Evolutionary conservation across 192 early-diverging fungal genomes (phyloP).

Genomic region (Umbelopsis sp.): DNA sequence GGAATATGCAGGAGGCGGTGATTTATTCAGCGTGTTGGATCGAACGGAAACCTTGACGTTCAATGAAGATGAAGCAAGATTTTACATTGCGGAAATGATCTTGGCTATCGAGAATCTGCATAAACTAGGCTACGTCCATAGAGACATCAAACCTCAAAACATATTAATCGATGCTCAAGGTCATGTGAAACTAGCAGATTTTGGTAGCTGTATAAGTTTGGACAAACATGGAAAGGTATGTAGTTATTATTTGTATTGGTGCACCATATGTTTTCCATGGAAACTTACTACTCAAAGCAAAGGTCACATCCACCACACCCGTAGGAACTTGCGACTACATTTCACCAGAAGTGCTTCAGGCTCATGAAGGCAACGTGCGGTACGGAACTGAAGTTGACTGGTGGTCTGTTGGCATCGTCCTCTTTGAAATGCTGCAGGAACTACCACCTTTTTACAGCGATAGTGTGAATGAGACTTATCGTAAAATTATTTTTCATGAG

Average conservation of each 20-base stretch:
- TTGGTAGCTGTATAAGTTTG: slow-evolving; percentile 75
- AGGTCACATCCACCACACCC: slow-evolving; percentile 64
- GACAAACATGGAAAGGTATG: slow-evolving; percentile 42
- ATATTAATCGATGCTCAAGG: slow-evolving; percentile 60
- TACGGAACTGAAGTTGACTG: slow-evolving; percentile 86
- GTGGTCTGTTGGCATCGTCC: slow-evolving; percentile 84
- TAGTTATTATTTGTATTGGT: too few species aligned
- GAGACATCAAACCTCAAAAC: slow-evolving; percentile 73
- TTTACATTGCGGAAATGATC: slow-evolving; percentile 89
- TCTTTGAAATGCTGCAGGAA: slow-evolving; percentile 85
- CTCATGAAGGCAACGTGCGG: slow-evolving; percentile 68
- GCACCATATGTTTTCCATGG: too few species aligned
- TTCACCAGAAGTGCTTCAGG: slow-evolving; percentile 91
- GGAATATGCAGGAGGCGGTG: slow-evolving; percentile 97
- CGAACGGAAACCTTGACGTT: slow-evolving; percentile 77
- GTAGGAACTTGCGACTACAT: slow-evolving; percentile 89
- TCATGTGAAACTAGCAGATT: slow-evolving; percentile 68
- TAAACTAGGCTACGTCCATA: slow-evolving; percentile 86
- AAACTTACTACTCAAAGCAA: neutral
- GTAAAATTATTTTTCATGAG: slow-evolving; percentile 82
- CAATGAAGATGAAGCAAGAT: slow-evolving; percentile 74
- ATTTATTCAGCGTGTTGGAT: slow-evolving; percentile 91
- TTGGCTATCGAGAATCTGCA: slow-evolving; percentile 82
- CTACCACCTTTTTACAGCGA: slow-evolving; percentile 90
- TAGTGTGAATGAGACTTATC: slow-evolving; percentile 83